Evolutionary conservation across 2,329 filamentous ascomycete species (phyloP), one percentile per base, ranked within the genome.

Genomic region (Pseudogymnoascus sp.): DNA sequence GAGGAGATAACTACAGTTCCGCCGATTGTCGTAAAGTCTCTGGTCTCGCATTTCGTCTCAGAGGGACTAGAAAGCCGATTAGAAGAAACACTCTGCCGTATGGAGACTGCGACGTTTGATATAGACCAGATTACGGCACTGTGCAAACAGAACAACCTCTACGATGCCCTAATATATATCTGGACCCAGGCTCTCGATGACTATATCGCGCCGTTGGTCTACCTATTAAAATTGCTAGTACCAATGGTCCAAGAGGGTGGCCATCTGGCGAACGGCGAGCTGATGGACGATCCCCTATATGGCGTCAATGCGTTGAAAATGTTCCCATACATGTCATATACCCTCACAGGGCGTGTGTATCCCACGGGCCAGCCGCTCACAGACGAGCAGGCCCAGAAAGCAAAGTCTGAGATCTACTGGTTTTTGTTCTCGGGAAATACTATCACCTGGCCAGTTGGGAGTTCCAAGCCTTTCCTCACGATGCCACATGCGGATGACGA

Each of bases 121-220:
- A 87, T 99, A 68, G 93, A 99, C 73, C 91, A 97, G 75, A 86
- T 96, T 64, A 97, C 93, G 0, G 83, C 84, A 11, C 80, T 99
- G 23, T 99, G 95, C 81, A 96, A 95, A 74, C 88, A 93, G 72
- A 88, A 97, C 74, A 86, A 89, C 67, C 82, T 99, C 3, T 99
- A 97, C 72, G 96, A 99, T 75, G 96, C 95, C 1, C 84, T 97
- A 63, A 92, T 96, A 46, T 97, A 97, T 73, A 90, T 99, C 63
- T 99, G 95, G 95, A 97, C 96, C 65, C 88, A 91, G 74, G 92
- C 91, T 2, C 79, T 99, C 28, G 80, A 81, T 66, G 96, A 99
- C 75, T 97, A 96, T 70, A 87, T 97, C 66, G 96, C 93, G 1
- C 93, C 95, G 1, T 80, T 97, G 63, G 88, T 91, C 68, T 92